Conservation (phyloP, 2,329 filamentous ascomycete genomes). For the Acephala macrosclerotiorum region DNA sequence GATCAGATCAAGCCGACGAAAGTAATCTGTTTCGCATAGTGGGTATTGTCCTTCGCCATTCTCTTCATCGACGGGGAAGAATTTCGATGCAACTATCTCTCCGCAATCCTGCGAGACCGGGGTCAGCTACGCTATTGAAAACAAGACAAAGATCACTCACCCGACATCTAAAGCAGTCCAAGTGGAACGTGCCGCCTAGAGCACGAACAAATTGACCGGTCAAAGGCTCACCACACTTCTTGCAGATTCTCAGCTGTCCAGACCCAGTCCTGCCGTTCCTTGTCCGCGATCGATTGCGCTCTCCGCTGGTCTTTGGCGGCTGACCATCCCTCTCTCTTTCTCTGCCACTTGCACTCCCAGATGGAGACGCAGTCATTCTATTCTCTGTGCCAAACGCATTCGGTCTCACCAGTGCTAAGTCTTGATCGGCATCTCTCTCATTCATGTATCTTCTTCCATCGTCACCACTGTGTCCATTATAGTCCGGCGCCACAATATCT, state of each 20-base stretch:
- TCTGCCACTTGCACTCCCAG: constrained; percentile 37
- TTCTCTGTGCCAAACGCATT: constrained; percentile 40
- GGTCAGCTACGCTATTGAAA: constrained; percentile 35
- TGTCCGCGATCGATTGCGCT: constrained; percentile 64
- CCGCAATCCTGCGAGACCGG: constrained; percentile 78
- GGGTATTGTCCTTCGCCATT: constrained; percentile 88
- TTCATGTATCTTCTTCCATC: constrained; percentile 36
- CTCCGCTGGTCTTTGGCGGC: constrained; percentile 51
- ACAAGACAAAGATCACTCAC: constrained; percentile 55
- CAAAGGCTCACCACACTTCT: constrained; percentile 86
- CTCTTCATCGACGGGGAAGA: constrained; percentile 95
- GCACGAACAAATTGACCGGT: constrained; percentile 97
- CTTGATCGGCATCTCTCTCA: constrained; percentile 35
- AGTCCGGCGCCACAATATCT: constrained; percentile 12
- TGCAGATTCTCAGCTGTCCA: constrained; percentile 72
- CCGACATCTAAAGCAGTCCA: constrained; percentile 97
- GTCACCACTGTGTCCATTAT: constrained; percentile 22
- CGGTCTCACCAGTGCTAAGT: constrained; percentile 36
- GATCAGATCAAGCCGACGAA: constrained; percentile 86
- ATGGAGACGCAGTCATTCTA: constrained; percentile 36
- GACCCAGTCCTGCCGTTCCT: constrained; percentile 63
- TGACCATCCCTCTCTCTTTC: constrained; percentile 34
- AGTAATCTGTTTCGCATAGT: constrained; percentile 97
- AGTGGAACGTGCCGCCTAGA: constrained; percentile 90
- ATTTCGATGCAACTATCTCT: constrained; percentile 97